Base-by-base conservation (phyloP, 495 filamentous ascomycete genomes). In the Hyaloscypha hepaticicola region DNA sequence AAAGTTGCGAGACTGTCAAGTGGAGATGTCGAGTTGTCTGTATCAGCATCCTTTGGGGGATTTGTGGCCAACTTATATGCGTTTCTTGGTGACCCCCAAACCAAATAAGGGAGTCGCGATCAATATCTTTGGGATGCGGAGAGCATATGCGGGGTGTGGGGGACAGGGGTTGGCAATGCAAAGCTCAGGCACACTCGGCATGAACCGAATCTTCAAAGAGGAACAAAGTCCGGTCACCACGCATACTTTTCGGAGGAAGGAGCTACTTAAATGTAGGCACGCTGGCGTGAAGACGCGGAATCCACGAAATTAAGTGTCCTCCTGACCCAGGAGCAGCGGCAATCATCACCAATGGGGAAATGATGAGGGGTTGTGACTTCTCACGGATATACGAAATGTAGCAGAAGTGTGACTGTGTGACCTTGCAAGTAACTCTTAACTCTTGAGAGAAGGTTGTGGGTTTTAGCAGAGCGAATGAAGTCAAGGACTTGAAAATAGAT, bases 341-440 rank as follows among this genome's bases (percentile, higher is more conserved):
- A 53, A 28, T 28, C 26, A 28, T 53, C 24, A 57, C 53, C 25
- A 33, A 57, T 29, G 8, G 28, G 53, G 53, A 8, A 57, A 33
- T 7, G 5, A 57, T 57, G 53, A 57, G 53, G 53, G 53, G 53
- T 57, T 57, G 26, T 14, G 38, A 45, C 1, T 45, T 45, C 19
- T 9, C 7, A 45, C 19, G 27, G n/a, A n/a, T n/a, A n/a, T n/a
- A n/a, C n/a, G n/a, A 19, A 28, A 57, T 57, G 26, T 57, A 33
- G 19, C 25, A 33, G 53, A 33, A 57, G 25, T 28, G 53, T 57
- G 50, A 53, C 25, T 8, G 25, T 28, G 53, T 57, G 50, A 53
- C 25, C 21, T 25, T 53, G 50, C 50, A 53, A 27, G 25, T 26
- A 6, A 25, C 9, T 24, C 50, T 1, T n/a, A n/a, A n/a, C n/a